A percentile compares a stretch with the other conserved stretches of the same genome.
These are phyloP conservation scores for Acacia pycnantha DNA, from an alignment of 331 rosid species.

Conservation along the genomic window DNA sequence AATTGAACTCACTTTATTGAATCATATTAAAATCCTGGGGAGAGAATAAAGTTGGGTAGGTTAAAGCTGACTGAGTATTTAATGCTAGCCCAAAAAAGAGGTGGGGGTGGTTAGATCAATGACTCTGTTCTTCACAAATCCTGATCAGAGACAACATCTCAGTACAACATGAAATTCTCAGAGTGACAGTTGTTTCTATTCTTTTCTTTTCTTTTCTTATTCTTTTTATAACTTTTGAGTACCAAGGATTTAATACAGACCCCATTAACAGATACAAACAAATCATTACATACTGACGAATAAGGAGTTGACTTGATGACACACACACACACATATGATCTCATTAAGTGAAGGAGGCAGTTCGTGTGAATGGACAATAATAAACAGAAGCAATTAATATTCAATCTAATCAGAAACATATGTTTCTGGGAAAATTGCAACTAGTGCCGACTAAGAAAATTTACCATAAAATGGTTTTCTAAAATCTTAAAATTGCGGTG, in stretches of 20 bases:
- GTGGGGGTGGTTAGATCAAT: not conserved
- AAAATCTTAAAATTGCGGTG: no score
- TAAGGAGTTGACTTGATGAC: constrained; percentile 21
- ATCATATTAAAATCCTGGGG: not conserved
- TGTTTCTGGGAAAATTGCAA: no score
- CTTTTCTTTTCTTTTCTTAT: no score
- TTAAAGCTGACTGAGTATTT: not conserved
- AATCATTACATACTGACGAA: not conserved
- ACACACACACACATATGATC: not conserved
- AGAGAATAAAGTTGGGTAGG: not conserved
- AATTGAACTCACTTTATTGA: not conserved
- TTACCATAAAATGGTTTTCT: no score
- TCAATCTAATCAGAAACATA: constrained; percentile 14
- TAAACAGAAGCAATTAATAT: constrained; percentile 27
- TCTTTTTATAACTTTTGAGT: not conserved
- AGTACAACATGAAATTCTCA: not conserved
- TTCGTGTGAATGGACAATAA: not conserved
- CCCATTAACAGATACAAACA: not conserved
- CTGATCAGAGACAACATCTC: not conserved
- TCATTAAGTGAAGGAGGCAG: not conserved
- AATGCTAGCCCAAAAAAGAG: not conserved
- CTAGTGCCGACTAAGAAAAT: no score
- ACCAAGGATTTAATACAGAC: not conserved
- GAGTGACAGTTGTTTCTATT: not conserved
- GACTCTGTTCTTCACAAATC: not conserved